Conservation (phyloP, 2,329 filamentous ascomycete genomes). For the Epichloe sibirici region DNA sequence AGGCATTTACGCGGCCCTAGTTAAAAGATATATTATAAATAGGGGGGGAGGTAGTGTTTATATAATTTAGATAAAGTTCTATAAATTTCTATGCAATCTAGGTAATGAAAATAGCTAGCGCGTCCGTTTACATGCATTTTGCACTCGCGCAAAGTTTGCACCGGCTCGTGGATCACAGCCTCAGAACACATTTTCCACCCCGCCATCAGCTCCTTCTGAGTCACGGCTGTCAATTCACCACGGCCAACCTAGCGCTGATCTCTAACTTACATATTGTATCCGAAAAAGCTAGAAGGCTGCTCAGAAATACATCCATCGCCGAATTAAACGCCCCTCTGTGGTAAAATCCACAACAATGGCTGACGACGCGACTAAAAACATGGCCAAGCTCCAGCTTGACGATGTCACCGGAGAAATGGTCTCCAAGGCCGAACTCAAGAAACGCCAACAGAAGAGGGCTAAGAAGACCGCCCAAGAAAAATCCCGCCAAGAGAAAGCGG, state of each 20-base stretch:
- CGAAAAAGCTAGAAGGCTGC: background rate
- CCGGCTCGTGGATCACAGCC: too few species aligned
- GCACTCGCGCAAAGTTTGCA: too few species aligned
- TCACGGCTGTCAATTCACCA: background rate
- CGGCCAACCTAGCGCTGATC: background rate
- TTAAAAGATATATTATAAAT: too few species aligned
- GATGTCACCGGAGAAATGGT: constrained; percentile 53
- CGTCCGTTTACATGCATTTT: too few species aligned
- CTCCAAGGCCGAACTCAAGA: constrained; percentile 50
- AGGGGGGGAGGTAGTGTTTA: too few species aligned
- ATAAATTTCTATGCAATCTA: too few species aligned
- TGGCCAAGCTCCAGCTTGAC: constrained; percentile 48
- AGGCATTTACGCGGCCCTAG: too few species aligned
- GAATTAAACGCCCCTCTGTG: background rate
- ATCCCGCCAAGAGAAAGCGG: constrained; percentile 74
- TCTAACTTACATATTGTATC: background rate
- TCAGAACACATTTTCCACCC: constrained; percentile 1
- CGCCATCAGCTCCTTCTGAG: constrained; percentile 1
- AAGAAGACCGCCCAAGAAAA: constrained; percentile 49
- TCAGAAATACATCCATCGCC: background rate
- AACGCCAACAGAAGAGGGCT: constrained; percentile 42
- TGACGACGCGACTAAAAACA: constrained; percentile 32
- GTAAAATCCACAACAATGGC: constrained; percentile 26
- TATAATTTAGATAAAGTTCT: too few species aligned
- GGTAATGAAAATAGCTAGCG: too few species aligned